phyloP scores from a whole-genome alignment of 208 protist genomes.

The Ichthyophonus hoferi region DNA sequence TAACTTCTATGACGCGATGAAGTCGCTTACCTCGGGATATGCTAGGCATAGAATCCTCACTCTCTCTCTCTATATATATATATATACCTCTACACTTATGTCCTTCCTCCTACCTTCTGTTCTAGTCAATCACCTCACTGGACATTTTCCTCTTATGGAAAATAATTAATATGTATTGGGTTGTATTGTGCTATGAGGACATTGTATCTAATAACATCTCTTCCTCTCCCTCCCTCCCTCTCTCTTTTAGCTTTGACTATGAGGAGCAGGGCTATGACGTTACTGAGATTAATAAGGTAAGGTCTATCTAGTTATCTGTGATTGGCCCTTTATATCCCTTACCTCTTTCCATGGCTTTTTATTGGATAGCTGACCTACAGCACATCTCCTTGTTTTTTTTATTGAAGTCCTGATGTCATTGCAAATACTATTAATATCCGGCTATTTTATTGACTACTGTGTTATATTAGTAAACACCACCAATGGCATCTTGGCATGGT shows the following conservation, averaged over 20 bases:
- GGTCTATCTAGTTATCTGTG: too few species aligned
- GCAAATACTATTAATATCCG: neutral
- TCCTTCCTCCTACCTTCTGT: neutral
- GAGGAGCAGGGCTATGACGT: slow-evolving; percentile 77
- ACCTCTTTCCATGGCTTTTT: neutral
- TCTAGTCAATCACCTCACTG: too few species aligned
- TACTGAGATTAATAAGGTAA: slow-evolving; percentile 77
- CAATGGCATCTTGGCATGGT: too few species aligned
- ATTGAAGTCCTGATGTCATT: neutral
- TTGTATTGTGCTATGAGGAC: too few species aligned
- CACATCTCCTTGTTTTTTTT: neutral
- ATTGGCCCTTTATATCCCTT: neutral
- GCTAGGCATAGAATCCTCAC: slow-evolving; percentile 53
- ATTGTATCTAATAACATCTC: too few species aligned
- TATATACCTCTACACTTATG: neutral
- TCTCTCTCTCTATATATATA: too few species aligned
- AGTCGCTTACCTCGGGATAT: slow-evolving; percentile 81
- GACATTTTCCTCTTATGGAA: too few species aligned
- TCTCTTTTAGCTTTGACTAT: slow-evolving; percentile 78
- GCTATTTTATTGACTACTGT: too few species aligned
- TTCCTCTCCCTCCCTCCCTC: slow-evolving; percentile 7
- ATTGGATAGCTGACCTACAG: neutral
- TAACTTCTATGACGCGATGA: slow-evolving; percentile 86
- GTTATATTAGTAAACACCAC: too few species aligned
- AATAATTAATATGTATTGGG: too few species aligned